phyloP scores from a whole-genome alignment of 352 stramenopile species.

The Pythium volutum region DNA sequence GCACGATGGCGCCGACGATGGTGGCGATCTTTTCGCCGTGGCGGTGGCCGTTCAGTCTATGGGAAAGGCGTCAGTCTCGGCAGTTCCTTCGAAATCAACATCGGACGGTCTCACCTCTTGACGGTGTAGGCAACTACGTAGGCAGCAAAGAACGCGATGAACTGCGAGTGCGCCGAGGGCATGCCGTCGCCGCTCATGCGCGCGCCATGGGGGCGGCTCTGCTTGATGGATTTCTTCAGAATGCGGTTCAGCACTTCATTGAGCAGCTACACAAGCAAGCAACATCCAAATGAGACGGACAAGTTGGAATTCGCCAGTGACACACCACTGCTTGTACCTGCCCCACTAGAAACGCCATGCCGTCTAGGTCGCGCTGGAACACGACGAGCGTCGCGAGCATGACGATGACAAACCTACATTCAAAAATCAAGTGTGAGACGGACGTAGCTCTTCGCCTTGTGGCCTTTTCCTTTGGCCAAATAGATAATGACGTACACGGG shows the following conservation, averaged over 20 bases:
- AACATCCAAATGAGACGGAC: too few relatives aligned
- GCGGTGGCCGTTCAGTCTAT: slow-evolving; percentile 39
- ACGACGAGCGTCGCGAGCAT: slow-evolving; percentile 76
- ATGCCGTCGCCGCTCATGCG: slow-evolving; percentile 66
- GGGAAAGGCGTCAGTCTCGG: background rate
- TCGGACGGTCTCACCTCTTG: slow-evolving; percentile 33
- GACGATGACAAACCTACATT: slow-evolving; percentile 75
- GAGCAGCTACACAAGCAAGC: slow-evolving; percentile 56
- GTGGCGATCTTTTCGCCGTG: slow-evolving; percentile 59
- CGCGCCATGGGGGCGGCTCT: slow-evolving; percentile 61
- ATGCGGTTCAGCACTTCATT: slow-evolving; percentile 78
- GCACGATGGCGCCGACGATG: slow-evolving; percentile 41
- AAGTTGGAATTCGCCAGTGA: too few relatives aligned
- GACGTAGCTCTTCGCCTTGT: background rate
- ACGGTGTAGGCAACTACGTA: slow-evolving; percentile 72
- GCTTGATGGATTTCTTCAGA: slow-evolving; percentile 72
- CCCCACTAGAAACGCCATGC: slow-evolving; percentile 61
- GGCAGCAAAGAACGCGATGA: slow-evolving; percentile 74
- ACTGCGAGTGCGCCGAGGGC: slow-evolving; percentile 81
- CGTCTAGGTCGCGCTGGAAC: slow-evolving; percentile 80
- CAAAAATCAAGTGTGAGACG: background rate
- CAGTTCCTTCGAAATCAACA: background rate
- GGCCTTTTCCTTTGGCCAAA: background rate
- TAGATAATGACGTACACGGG: slow-evolving; percentile 72
- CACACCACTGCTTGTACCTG: too few relatives aligned